phyloP scores from a whole-genome alignment of 1,139 yeast species.

The Suhomyces bribrorum region DNA sequence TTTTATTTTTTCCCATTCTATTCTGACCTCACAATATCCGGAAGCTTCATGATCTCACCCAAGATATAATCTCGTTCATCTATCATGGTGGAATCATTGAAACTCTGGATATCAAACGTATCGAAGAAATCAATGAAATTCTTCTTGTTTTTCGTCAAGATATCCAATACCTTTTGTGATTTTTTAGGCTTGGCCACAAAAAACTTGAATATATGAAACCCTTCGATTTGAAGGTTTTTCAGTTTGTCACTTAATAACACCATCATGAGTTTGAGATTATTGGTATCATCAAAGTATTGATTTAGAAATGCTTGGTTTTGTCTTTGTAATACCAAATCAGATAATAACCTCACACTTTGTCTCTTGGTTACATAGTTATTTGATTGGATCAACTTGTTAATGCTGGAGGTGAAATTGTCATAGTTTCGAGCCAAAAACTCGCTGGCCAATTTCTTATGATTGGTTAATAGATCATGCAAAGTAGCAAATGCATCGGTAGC shows the following conservation, averaged over 20 bases:
- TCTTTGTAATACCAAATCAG: constrained; percentile 73
- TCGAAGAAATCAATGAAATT: constrained; percentile 71
- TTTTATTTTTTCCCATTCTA: too few species aligned
- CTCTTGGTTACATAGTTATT: constrained; percentile 89
- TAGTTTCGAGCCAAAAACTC: constrained; percentile 65
- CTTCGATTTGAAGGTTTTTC: constrained; percentile 84
- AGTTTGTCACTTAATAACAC: constrained; percentile 83
- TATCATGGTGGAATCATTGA: constrained; percentile 65
- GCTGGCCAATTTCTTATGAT: constrained; percentile 67
- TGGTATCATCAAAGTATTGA: constrained; percentile 75
- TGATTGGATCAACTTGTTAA: constrained; percentile 71
- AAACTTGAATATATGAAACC: constrained; percentile 88
- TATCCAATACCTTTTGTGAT: constrained; percentile 75
- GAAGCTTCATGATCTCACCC: constrained; percentile 70
- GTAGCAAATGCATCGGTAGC: constrained; percentile 90
- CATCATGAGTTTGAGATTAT: constrained; percentile 84
- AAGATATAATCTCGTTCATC: constrained; percentile 84
- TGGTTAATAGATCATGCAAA: constrained; percentile 65
- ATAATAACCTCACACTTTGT: constrained; percentile 79
- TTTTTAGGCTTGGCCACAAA: constrained; percentile 95
- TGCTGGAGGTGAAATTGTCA: constrained; percentile 55
- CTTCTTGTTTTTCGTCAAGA: constrained; percentile 77
- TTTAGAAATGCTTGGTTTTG: constrained; percentile 74
- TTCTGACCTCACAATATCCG: constrained; percentile 25
- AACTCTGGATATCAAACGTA: constrained; percentile 62